Evolutionary conservation across 2,329 filamentous ascomycete genomes (phyloP), one percentile per base, ranked within the genome.

Genomic region (Cytospora mali): DNA sequence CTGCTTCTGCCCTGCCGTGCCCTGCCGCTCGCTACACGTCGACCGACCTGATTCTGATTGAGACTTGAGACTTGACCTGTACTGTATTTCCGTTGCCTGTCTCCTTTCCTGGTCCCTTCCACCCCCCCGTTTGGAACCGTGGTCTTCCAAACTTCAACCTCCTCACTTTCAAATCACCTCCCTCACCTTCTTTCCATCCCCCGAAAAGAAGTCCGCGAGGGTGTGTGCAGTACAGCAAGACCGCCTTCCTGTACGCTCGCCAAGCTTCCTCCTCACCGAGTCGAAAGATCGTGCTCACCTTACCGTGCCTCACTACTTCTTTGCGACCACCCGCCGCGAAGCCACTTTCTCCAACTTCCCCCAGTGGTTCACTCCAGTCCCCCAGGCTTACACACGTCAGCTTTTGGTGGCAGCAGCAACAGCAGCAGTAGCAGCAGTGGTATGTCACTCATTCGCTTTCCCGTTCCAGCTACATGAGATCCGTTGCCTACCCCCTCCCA

Each of bases 201-300:
- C 42, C 39, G 49, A 49, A 53, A 29, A 28, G 42, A 53, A 53
- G 39, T 21, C 10, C 23, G 21, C 42, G 61, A 62, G 61, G 61
- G 56, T 48, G 61, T 59, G 56, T 59, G 61, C 61, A 59, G 61
- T 35, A 50, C 50, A 25, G 21, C 25, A 27, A 51, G 51, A 29
- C 35, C 42, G 33, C 55, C 39, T 53, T 49, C 35, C 50, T 60
- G 50, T 50, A 60, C 50, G 39, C 58, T 60, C 58, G 58, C 48
- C 58, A 60, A 46, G 42, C 42, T 46, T 18, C 27, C 46, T 60
- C 51, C 58, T 48, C 53, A 54, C 58, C 58, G 58, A 54, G 50
- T 60, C 53, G 48, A 54, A 51, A 33, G 27, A 54, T 60, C 53
- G 58, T 60, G 28, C 42, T 46, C 42, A 10, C 18, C 39, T 42